phyloP scores from a whole-genome alignment of 352 stramenopile genomes.

The Chrysophaeum taylorii region DNA sequence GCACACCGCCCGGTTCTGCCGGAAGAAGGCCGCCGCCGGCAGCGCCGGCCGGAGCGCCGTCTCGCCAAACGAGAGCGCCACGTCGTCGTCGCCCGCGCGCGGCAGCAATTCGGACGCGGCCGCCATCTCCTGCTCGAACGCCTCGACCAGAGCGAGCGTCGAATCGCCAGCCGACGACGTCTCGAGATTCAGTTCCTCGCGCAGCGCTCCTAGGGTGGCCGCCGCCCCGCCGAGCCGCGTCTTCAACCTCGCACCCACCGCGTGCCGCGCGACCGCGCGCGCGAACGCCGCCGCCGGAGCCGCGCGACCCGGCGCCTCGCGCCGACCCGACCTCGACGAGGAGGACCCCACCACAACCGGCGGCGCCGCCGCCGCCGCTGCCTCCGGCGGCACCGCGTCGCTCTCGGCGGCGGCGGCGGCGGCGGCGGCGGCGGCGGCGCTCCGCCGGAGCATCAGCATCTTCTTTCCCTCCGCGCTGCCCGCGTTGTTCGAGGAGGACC shows the following conservation, averaged over 20 bases:
- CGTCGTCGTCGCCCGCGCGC: neutral
- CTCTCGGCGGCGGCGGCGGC: too few species aligned
- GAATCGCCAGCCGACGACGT: neutral
- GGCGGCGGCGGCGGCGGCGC: too few species aligned
- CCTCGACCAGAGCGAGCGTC: neutral
- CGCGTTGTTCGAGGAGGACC: too few species aligned
- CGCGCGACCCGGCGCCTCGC: too few species aligned
- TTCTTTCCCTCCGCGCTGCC: too few species aligned
- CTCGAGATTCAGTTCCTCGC: neutral
- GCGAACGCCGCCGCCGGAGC: too few species aligned
- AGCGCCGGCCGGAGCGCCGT: neutral
- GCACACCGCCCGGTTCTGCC: slow-evolving; percentile 8
- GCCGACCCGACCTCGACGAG: too few species aligned
- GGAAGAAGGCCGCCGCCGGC: neutral
- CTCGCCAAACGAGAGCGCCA: neutral
- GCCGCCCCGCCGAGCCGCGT: neutral
- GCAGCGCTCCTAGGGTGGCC: neutral
- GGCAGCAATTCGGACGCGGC: neutral
- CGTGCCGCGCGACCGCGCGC: too few species aligned
- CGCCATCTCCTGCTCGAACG: neutral
- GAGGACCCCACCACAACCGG: too few species aligned
- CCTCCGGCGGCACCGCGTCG: too few species aligned
- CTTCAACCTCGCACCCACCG: neutral
- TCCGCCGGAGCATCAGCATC: too few species aligned
- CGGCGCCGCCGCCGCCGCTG: too few species aligned